Conservation (phyloP, 2,329 filamentous ascomycete species). For the Cordyceps javanica region DNA sequence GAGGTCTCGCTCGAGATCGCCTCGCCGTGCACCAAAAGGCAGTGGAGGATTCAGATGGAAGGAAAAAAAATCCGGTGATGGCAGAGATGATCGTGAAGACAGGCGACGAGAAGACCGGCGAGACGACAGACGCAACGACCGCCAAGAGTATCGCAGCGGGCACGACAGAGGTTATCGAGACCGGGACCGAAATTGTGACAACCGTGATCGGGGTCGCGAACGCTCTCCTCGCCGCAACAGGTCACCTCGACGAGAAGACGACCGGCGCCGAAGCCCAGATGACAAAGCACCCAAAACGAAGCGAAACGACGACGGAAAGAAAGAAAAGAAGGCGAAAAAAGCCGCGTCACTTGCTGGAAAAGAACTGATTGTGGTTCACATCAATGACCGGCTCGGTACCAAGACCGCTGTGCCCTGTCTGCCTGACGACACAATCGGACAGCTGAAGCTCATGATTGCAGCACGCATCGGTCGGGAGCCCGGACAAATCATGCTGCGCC, state of each 20-base stretch:
- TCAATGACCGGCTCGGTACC: conserved; percentile 95
- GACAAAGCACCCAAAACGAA: conserved; percentile 11
- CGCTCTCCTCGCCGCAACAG: conserved; percentile 11
- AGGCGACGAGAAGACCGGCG: conserved; percentile 37
- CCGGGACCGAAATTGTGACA: conserved; percentile 29
- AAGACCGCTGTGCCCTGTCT: conserved; percentile 90
- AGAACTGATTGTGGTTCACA: conserved; percentile 87
- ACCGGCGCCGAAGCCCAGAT: conserved; percentile 16
- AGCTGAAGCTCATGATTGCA: conserved; percentile 89
- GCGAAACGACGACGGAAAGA: conserved; percentile 29
- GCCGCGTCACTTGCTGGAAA: conserved; percentile 40
- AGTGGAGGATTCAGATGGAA: conserved; percentile 54
- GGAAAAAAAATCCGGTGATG: conserved; percentile 43
- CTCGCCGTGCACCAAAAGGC: conserved; percentile 19
- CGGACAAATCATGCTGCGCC: conserved; percentile 85
- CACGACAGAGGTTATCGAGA: conserved; percentile 22
- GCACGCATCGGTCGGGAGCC: conserved; percentile 82
- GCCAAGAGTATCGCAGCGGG: conserved; percentile 17
- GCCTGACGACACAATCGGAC: conserved; percentile 72
- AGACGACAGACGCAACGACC: conserved; percentile 21
- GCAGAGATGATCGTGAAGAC: conserved; percentile 31
- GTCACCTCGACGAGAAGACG: conserved; percentile 19
- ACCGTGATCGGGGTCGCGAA: conserved; percentile 27
- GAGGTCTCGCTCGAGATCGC: conserved; percentile 23
- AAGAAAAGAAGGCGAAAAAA: conserved; percentile 31